These are phyloP conservation scores for Actinomortierella wolfii DNA, from an alignment of 371 early-diverging fungal species.

Conservation along the genomic window DNA sequence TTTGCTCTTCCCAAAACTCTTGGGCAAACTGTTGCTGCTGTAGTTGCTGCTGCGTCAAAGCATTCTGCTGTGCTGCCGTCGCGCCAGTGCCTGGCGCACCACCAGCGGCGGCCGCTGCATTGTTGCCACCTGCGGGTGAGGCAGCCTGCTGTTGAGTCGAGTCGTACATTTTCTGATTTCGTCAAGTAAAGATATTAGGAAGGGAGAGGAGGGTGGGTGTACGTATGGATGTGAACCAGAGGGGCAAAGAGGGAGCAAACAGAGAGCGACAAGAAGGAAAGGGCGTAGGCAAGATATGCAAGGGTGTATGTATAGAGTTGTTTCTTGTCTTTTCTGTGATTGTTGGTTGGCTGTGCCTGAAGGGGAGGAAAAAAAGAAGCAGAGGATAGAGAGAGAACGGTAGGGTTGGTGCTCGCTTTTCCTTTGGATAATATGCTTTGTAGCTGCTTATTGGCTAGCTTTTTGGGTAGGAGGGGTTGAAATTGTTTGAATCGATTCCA, in stretches of 20 bases:
- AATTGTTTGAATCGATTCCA: no score
- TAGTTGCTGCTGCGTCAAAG: conserved; percentile 10
- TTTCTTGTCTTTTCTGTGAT: background rate
- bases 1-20: conserved; percentile 61
- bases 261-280: background rate
- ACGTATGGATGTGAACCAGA: background rate
- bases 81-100: background rate
- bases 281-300: background rate
- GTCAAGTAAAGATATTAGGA: no score
- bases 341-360: conserved; percentile 4
- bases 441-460: no score
- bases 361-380: background rate
- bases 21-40: conserved; percentile 42
- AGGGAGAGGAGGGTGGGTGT: background rate
- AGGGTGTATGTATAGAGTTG: no score
- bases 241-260: background rate
- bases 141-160: no score
- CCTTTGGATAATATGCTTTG: no score
- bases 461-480: no score
- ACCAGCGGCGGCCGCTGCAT: no score
- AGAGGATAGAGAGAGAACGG: background rate
- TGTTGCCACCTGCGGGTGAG: no score
- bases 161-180: no score
- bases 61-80: conserved; percentile 8
- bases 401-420: no score